phyloP scores from a whole-genome alignment of 1,284 basidiomycete species.

The Clitocybe nebularis region DNA sequence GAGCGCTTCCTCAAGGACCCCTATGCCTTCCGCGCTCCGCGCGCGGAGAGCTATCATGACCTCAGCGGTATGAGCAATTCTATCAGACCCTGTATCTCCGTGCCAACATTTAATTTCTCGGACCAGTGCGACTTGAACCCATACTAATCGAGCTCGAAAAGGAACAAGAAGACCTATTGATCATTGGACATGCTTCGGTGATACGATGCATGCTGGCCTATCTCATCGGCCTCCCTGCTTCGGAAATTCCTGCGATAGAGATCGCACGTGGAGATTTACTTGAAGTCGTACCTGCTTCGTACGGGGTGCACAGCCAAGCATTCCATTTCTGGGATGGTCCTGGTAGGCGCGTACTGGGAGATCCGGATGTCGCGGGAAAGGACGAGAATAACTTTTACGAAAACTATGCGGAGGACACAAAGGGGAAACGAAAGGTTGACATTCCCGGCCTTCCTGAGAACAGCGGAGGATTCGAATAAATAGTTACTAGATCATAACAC shows the following conservation, averaged over 20 bases:
- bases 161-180: slow-evolving; percentile 90
- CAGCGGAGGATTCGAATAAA: no score
- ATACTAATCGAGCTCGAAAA: slow-evolving; percentile 98
- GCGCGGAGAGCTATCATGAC: slow-evolving; percentile 89
- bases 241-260: slow-evolving; percentile 95
- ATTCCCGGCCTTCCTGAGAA: slow-evolving; percentile 1
- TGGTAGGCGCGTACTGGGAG: slow-evolving; percentile 50
- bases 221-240: slow-evolving; percentile 91
- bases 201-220: slow-evolving; percentile 93
- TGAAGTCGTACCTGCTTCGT: slow-evolving; percentile 87
- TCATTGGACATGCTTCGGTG: slow-evolving; percentile 98
- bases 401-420: slow-evolving; percentile 82
- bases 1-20: slow-evolving; percentile 89
- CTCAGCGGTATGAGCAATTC: slow-evolving; percentile 26
- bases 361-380: slow-evolving; percentile 25
- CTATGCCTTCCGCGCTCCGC: slow-evolving; percentile 87
- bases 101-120: background rate
- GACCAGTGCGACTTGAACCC: slow-evolving; percentile 90
- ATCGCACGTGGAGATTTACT: slow-evolving; percentile 88
- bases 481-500: no score
- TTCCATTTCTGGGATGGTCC: slow-evolving; percentile 93
- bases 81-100: slow-evolving; percentile 47
- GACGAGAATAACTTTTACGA: slow-evolving; percentile 65
- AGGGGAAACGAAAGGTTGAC: slow-evolving; percentile 51
- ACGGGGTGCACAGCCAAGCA: slow-evolving; percentile 84